Evolutionary conservation across 768 basidiomycete genomes (phyloP).

Genomic region (Naganishia vaughanmartiniae): DNA sequence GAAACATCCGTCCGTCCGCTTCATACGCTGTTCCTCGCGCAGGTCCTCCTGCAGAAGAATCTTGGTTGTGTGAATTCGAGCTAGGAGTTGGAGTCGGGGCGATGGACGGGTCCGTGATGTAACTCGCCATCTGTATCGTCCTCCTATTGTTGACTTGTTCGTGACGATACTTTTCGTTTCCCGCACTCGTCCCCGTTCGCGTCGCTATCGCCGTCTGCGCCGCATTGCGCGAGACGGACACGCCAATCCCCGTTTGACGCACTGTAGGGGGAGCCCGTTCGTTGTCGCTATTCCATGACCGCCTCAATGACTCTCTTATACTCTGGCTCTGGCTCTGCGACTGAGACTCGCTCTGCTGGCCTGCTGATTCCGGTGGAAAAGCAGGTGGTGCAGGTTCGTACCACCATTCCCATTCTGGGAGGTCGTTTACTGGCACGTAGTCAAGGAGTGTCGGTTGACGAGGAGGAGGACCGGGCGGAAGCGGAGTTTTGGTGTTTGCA

Average conservation of each 20-base stretch:
- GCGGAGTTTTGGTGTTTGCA: no score
- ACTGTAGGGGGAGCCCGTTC: no score
- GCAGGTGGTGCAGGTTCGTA: neutral
- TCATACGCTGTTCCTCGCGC: neutral
- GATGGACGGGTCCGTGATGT: conserved; percentile 2
- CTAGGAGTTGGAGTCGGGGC: no score
- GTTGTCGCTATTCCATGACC: neutral
- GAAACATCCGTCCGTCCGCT: neutral
- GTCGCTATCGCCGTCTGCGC: neutral
- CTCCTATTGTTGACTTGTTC: no score
- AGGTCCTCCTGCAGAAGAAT: neutral
- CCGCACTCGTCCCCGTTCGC: no score
- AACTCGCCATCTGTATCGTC: conserved; percentile 1
- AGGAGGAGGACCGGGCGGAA: neutral
- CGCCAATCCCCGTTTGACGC: no score
- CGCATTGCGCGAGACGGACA: neutral
- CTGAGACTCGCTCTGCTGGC: no score
- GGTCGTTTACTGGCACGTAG: conserved; percentile 13
- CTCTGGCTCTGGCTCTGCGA: neutral
- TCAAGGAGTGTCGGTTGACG: neutral
- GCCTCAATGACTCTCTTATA: conserved; percentile 6
- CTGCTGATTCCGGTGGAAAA: neutral
- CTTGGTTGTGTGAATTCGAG: no score
- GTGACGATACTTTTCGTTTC: no score
- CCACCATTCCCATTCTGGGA: conserved; percentile 20